Base-by-base conservation (phyloP, 2,329 filamentous ascomycete genomes). In the Aspergillus uvarum region DNA sequence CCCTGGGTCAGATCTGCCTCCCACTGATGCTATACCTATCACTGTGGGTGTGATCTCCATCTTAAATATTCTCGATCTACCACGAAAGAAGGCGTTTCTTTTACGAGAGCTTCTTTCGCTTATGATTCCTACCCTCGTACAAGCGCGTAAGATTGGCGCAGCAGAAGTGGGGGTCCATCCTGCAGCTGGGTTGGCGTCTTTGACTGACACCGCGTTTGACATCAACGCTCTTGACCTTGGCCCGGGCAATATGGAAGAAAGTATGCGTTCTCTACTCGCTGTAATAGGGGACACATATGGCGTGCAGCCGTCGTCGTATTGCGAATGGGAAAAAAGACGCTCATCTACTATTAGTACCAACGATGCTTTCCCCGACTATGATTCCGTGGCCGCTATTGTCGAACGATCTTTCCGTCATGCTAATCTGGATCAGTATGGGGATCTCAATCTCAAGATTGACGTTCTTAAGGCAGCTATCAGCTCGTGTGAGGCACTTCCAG, bases 101-200 rank as follows among this genome's bases (percentile, higher is more conserved):
- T 84, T 96, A 68, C 88, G 91, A 67, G 92, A 97, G 70, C 83
- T 98, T 53, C 84, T 99, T 8, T 89, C 88, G 3, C 87, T 92
- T 16, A 82, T 98, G 47, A 91, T 96, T 55, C 89, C 88, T 35
- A 92, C 91, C 2, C 82, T 99, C 8, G 89, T 96, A 4, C 92
- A 97, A 75, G 95, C 95, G 16, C 86, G 95, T 44, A 97, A 96
- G 51, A 85, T 94, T 51, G 94, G 94, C 32, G 95, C 95, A 47
- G 93, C 95, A n/a, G 95, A 98, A 72, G 91, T 95, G 70, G 95
- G 94, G 3, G 91, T 99, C 38, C 94, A 98, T 76, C 95, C 95
- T 47, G 94, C 94, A 19, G 92, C 94, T 10, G 93, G 92, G 0
- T 80, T 97, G 54, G 88, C 92, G 26, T 88, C 89, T 12, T 79